Conservation (phyloP, 2,329 filamentous ascomycete species). For the Colletotrichum godetiae region DNA sequence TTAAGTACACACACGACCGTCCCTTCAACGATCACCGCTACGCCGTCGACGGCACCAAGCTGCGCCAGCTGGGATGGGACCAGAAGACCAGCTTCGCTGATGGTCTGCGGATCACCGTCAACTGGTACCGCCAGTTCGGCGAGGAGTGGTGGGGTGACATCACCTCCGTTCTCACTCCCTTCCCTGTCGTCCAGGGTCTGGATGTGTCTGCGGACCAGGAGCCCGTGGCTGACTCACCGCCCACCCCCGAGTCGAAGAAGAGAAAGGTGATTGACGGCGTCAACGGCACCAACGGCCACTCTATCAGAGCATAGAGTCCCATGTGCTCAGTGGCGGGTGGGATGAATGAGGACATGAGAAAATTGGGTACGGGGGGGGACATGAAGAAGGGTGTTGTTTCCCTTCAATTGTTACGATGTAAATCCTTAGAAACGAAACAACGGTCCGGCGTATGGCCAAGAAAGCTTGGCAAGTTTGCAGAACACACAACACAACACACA, state of each 20-base stretch:
- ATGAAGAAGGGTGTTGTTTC: neutral
- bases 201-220: slow-evolving; percentile 66
- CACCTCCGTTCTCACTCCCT: slow-evolving; percentile 74
- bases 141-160: slow-evolving; percentile 81
- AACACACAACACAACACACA: neutral
- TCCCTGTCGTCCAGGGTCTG: slow-evolving; percentile 68
- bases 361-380: too few relatives aligned
- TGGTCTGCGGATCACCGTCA: slow-evolving; percentile 72
- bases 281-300: slow-evolving; percentile 31
- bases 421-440: slow-evolving; percentile 8
- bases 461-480: slow-evolving; percentile 6
- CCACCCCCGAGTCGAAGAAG: slow-evolving; percentile 39
- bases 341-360: neutral
- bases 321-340: neutral
- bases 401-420: neutral
- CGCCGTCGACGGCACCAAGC: slow-evolving; percentile 76
- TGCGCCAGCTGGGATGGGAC: slow-evolving; percentile 75
- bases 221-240: slow-evolving; percentile 46
- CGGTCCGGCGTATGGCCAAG: slow-evolving; percentile 3
- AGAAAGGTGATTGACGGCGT: slow-evolving; percentile 32
- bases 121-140: slow-evolving; percentile 76
- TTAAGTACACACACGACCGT: slow-evolving; percentile 81
- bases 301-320: slow-evolving; percentile 1
- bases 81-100: slow-evolving; percentile 74
- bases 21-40: slow-evolving; percentile 84